These are phyloP conservation scores for Dentipellis sp. DNA, from an alignment of 768 basidiomycete genomes.

Conservation along the genomic window DNA sequence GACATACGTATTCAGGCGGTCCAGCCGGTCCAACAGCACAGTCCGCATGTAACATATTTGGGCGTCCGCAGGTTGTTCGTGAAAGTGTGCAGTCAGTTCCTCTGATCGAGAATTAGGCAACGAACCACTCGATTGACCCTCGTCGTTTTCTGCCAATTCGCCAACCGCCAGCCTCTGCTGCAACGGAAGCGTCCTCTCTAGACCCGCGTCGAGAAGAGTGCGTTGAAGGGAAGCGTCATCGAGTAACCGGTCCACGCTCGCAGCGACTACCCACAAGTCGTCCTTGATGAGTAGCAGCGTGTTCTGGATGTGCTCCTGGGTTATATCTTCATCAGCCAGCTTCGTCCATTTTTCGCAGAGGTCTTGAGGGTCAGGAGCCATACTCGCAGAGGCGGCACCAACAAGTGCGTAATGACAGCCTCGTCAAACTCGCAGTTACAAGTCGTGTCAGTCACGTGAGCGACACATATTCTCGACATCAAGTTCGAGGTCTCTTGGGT, in stretches of 20 bases:
- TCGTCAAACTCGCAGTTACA: background rate
- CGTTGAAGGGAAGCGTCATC: slow-evolving; percentile 46
- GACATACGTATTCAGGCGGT: slow-evolving; percentile 64
- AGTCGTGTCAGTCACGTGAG: background rate
- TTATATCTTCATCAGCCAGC: slow-evolving; percentile 50
- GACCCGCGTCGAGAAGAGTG: slow-evolving; percentile 51
- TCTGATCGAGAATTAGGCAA: slow-evolving; percentile 15
- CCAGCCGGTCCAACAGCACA: slow-evolving; percentile 57
- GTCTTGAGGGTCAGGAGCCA: slow-evolving; percentile 7
- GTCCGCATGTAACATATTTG: slow-evolving; percentile 57
- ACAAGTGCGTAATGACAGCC: background rate
- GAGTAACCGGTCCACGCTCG: slow-evolving; percentile 60
- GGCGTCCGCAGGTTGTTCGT: slow-evolving; percentile 46
- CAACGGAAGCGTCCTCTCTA: slow-evolving; percentile 46
- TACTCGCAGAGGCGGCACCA: background rate
- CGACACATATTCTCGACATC: background rate
- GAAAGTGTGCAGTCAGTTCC: slow-evolving; percentile 45
- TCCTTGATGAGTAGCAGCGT: slow-evolving; percentile 44
- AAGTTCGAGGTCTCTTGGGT: background rate
- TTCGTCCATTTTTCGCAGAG: slow-evolving; percentile 43
- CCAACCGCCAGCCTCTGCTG: slow-evolving; percentile 24
- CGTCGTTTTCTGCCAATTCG: slow-evolving; percentile 6
- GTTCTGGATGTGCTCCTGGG: slow-evolving; percentile 35
- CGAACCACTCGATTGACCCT: slow-evolving; percentile 14
- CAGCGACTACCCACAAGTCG: slow-evolving; percentile 73